Evolutionary conservation across 1,284 basidiomycete genomes (phyloP).

Genomic region (Rhodotorula sp.): DNA sequence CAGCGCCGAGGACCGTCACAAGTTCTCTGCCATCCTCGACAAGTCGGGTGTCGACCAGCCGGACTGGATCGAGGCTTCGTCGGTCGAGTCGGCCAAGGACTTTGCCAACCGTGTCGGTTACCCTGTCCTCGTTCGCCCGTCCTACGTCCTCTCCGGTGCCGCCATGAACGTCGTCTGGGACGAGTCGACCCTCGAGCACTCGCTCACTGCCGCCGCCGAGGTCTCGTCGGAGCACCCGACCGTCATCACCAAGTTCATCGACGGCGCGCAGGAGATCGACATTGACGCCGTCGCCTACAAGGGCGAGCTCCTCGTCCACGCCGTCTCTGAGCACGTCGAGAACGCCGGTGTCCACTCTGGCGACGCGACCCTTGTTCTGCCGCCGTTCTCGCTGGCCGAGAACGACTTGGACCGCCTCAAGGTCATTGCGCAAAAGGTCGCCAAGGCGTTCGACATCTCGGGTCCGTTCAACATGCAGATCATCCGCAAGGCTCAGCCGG

Average conservation of each 20-base stretch:
- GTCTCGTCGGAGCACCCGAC: slow-evolving; percentile 97
- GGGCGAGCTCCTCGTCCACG: slow-evolving; percentile 91
- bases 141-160: slow-evolving; percentile 96
- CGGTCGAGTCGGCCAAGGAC: slow-evolving; percentile 82
- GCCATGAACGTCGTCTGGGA: slow-evolving; percentile 98
- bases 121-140: slow-evolving; percentile 92
- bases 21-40: slow-evolving; percentile 95
- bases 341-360: slow-evolving; percentile 99
- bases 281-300: slow-evolving; percentile 95
- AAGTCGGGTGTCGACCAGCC: slow-evolving; percentile 95
- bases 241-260: slow-evolving; percentile 98
- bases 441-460: slow-evolving; percentile 89
- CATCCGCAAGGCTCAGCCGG: slow-evolving; percentile 74
- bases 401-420: slow-evolving; percentile 83
- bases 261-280: slow-evolving; percentile 95
- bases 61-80: slow-evolving; percentile 89
- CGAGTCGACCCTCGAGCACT: slow-evolving; percentile 82
- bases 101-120: slow-evolving; percentile 87
- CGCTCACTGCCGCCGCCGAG: slow-evolving; percentile 87
- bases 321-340: slow-evolving; percentile 97
- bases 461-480: slow-evolving; percentile 99
- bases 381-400: slow-evolving; percentile 80
- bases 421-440: slow-evolving; percentile 91
- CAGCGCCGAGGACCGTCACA: slow-evolving; percentile 97
- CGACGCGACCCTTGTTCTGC: slow-evolving; percentile 94